Percentiles rank a stretch among this genome's conserved stretches.
Conservation (phyloP, 1,284 basidiomycete genomes). For the Mycena sp. region DNA sequence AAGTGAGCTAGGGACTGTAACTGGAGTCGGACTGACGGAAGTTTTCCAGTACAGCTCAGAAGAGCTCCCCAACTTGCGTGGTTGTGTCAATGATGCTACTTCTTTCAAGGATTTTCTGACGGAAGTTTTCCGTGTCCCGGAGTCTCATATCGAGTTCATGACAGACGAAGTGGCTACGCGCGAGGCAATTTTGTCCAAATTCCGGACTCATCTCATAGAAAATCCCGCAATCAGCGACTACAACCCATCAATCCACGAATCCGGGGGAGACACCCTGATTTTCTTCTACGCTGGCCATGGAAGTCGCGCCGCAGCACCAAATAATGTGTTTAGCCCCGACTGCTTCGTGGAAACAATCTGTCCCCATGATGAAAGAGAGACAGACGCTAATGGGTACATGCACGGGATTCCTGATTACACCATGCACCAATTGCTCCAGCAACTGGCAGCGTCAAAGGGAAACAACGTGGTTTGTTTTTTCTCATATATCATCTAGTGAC, state of each 20-base stretch:
- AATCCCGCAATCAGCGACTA: neutral
- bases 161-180: neutral
- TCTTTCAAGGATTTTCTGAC: neutral
- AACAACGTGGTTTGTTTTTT: neutral
- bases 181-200: neutral
- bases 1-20: neutral
- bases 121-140: neutral
- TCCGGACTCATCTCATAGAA: neutral
- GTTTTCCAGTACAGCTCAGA: neutral
- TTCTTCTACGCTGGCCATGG: neutral
- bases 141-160: neutral
- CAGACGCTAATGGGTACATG: neutral
- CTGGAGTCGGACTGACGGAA: neutral
- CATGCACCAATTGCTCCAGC: neutral
- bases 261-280: neutral
- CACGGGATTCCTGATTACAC: constrained; percentile 7
- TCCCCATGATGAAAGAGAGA: neutral
- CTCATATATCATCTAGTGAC: neutral
- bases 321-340: neutral
- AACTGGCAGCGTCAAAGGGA: neutral
- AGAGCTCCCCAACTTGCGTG: neutral
- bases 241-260: too few species aligned
- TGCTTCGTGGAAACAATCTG: constrained; percentile 1
- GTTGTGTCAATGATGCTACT: constrained; percentile 1
- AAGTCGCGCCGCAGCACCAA: neutral